Percentiles rank a stretch among this genome's conserved stretches.
Evolutionary conservation across 192 early-diverging fungal genomes (phyloP).

Genomic region (Coemansia sp.): DNA sequence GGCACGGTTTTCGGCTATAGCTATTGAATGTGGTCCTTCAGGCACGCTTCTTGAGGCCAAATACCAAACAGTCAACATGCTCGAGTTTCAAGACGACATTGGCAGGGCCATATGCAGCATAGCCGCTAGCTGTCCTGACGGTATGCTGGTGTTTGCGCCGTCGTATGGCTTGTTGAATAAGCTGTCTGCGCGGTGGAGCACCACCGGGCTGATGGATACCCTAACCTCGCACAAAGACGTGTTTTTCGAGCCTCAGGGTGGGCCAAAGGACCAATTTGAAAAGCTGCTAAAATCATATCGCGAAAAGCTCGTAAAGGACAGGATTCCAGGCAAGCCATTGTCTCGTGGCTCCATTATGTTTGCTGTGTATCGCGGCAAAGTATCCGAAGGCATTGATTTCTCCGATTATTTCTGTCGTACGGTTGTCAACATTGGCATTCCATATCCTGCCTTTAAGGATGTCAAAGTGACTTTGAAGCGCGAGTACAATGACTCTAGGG

Average conservation of each 20-base stretch:
- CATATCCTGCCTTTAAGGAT: constrained; percentile 56
- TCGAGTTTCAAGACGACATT: constrained; percentile 58
- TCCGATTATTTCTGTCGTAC: constrained; percentile 50
- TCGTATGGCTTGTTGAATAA: constrained; percentile 52
- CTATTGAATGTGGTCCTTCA: constrained; percentile 56
- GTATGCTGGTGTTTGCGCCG: constrained; percentile 52
- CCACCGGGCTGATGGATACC: constrained; percentile 24
- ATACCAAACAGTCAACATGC: constrained; percentile 40
- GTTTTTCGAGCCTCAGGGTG: constrained; percentile 46
- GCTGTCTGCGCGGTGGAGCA: constrained; percentile 45
- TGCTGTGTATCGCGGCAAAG: constrained; percentile 57
- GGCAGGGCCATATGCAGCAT: constrained; percentile 50
- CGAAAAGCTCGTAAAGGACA: constrained; percentile 24
- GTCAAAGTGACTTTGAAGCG: constrained; percentile 56
- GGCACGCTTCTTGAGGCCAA: constrained; percentile 43
- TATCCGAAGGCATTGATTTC: constrained; percentile 55
- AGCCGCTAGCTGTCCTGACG: constrained; percentile 36
- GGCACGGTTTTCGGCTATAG: constrained; percentile 60
- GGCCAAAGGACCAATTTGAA: constrained; percentile 42
- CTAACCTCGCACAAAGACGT: constrained; percentile 33
- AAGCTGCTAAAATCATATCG: constrained; percentile 36
- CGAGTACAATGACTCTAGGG: constrained; percentile 49
- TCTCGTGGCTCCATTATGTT: constrained; percentile 45
- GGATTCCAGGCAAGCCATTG: constrained; percentile 1
- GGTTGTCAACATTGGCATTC: constrained; percentile 60